phyloP scores from a whole-genome alignment of 257 asterid genomes.

The Leptodermis oblonga region DNA sequence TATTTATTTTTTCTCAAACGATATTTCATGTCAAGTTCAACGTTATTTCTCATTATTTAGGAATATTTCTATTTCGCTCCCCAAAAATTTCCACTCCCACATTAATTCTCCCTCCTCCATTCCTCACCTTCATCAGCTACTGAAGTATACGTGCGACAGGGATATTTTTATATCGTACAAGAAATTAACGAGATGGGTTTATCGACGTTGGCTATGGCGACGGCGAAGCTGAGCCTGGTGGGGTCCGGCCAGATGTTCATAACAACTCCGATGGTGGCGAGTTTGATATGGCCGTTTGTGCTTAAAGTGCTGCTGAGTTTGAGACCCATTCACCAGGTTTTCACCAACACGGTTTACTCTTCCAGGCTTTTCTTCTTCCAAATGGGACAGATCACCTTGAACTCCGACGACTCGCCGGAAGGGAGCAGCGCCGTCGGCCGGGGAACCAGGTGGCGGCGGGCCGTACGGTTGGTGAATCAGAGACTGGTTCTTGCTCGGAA shows the following conservation, averaged over 20 bases:
- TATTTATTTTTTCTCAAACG: too few species aligned
- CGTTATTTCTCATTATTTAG: too few species aligned
- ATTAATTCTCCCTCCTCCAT: background rate
- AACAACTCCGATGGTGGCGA: slow-evolving; percentile 30
- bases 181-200: slow-evolving; percentile 41
- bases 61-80: background rate
- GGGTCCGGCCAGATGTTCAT: slow-evolving; percentile 14
- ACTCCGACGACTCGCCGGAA: slow-evolving; percentile 5
- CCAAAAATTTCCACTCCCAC: background rate
- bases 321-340: slow-evolving; percentile 38
- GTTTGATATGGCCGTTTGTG: slow-evolving; percentile 46
- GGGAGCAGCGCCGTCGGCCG: slow-evolving; percentile 1
- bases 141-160: too few species aligned
- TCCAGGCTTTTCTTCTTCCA: slow-evolving; percentile 51
- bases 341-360: slow-evolving; percentile 20
- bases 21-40: too few species aligned
- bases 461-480: slow-evolving; percentile 42
- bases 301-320: slow-evolving; percentile 42
- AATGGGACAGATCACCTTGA: slow-evolving; percentile 39
- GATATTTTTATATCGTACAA: too few species aligned
- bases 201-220: slow-evolving; percentile 30
- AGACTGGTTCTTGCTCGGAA: slow-evolving; percentile 37
- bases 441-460: slow-evolving; percentile 53
- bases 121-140: background rate
- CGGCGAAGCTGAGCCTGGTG: slow-evolving; percentile 30